Conservation (phyloP, 495 filamentous ascomycete genomes). For the Trichoderma orchidacearum region DNA sequence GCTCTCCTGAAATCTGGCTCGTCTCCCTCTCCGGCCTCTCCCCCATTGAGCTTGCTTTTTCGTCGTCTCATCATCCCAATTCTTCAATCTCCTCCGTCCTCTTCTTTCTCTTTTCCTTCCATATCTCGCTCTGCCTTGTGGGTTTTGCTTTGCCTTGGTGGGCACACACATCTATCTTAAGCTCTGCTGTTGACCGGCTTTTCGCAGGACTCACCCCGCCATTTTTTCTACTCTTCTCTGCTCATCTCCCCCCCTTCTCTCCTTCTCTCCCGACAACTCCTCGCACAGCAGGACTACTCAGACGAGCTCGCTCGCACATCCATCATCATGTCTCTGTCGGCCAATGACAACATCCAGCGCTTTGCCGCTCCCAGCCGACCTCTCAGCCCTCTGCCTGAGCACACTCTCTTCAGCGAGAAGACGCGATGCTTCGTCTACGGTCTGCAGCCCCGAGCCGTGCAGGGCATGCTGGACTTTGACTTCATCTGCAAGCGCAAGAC, state of each 20-base stretch:
- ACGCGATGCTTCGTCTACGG: constrained; percentile 99
- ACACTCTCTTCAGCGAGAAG: constrained; percentile 95
- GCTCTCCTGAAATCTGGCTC: constrained; percentile 3
- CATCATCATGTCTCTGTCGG: constrained; percentile 35
- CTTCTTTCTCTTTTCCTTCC: neutral
- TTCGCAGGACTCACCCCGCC: neutral
- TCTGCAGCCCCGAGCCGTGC: constrained; percentile 92
- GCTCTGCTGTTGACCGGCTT: neutral
- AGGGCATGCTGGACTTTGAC: constrained; percentile 99
- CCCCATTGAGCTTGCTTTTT: too few relatives aligned
- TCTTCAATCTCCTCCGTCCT: neutral
- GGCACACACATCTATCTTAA: neutral
- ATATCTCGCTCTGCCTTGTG: neutral
- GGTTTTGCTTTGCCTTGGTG: neutral
- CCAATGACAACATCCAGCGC: constrained; percentile 97
- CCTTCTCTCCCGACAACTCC: neutral
- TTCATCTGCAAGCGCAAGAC: constrained; percentile 99
- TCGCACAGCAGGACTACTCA: neutral
- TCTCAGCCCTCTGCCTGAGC: constrained; percentile 66
- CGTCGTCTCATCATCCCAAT: too few relatives aligned
- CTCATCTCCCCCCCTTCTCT: neutral
- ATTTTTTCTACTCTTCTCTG: neutral
- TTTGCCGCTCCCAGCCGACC: constrained; percentile 89
- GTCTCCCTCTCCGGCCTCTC: neutral
- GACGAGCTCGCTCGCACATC: constrained; percentile 19